Evolutionary conservation across 2,329 filamentous ascomycete genomes (phyloP).

Genomic region (Aspergillus thermomutatus): DNA sequence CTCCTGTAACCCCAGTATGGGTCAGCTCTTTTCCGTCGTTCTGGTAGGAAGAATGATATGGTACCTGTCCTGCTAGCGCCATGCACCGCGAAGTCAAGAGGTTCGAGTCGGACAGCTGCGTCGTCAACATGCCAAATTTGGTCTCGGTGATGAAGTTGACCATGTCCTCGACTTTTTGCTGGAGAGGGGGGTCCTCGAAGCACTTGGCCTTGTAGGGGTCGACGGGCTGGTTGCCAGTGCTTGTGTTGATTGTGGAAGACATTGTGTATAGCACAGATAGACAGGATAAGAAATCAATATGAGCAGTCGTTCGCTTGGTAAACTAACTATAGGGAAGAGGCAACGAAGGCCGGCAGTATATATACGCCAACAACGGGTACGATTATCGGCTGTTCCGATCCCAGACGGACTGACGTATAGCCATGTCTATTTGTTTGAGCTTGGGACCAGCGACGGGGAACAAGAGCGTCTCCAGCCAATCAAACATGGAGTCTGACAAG

Average conservation of each 20-base stretch:
- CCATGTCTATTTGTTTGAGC: not conserved
- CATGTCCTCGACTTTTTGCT: constrained; percentile 75
- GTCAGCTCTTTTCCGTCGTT: not conserved
- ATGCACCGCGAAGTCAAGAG: constrained; percentile 78
- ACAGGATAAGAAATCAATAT: not conserved
- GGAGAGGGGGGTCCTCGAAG: constrained; percentile 65
- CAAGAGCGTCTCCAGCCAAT: not conserved
- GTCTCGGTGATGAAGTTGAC: constrained; percentile 64
- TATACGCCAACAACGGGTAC: not conserved
- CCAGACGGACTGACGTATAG: not conserved
- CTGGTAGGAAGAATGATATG: not conserved
- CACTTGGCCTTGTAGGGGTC: constrained; percentile 81
- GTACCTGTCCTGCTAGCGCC: constrained; percentile 75
- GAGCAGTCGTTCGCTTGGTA: too few relatives aligned
- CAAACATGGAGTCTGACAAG: not conserved
- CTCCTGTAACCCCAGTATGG: constrained; percentile 53
- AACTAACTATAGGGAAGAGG: not conserved
- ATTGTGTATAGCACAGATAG: constrained; percentile 15
- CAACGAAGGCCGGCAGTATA: not conserved
- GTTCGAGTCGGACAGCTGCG: constrained; percentile 59
- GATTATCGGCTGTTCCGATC: not conserved
- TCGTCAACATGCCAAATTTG: constrained; percentile 91
- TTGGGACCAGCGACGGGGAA: too few relatives aligned
- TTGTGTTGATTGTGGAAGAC: constrained; percentile 51
- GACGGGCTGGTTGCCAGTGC: constrained; percentile 60